Evolutionary conservation across 225 moss, liverwort and hornwort species (phyloP).

Genomic region (Asterella californica): DNA sequence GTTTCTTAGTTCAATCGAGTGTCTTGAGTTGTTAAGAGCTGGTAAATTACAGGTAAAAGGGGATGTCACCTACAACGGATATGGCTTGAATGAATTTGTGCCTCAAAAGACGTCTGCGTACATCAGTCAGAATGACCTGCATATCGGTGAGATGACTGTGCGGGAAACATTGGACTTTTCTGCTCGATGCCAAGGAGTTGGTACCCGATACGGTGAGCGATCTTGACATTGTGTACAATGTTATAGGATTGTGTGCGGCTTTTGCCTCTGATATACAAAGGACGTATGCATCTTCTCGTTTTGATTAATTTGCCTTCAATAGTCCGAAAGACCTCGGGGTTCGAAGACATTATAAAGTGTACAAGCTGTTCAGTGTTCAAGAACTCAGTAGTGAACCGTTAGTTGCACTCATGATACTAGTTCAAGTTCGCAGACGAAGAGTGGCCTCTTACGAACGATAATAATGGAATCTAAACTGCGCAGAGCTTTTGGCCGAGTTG

Average conservation of each 20-base stretch:
- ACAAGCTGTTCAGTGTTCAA: not conserved
- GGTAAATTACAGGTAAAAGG: slow-evolving; percentile 15
- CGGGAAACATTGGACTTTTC: slow-evolving; percentile 38
- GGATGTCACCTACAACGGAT: slow-evolving; percentile 33
- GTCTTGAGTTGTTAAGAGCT: not conserved
- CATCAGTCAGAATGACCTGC: slow-evolving; percentile 34
- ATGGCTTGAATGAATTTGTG: slow-evolving; percentile 32
- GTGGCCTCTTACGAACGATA: too few relatives aligned
- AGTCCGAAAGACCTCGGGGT: not conserved
- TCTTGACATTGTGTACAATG: not conserved
- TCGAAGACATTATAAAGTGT: not conserved
- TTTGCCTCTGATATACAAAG: too few relatives aligned
- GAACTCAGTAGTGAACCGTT: too few relatives aligned
- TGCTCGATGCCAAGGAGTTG: slow-evolving; percentile 38
- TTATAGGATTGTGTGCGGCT: too few relatives aligned
- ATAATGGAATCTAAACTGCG: too few relatives aligned
- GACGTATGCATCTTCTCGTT: too few relatives aligned
- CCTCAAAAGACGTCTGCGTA: slow-evolving; percentile 37
- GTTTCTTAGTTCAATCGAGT: not conserved
- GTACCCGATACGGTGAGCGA: slow-evolving; percentile 29
- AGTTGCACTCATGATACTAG: too few relatives aligned
- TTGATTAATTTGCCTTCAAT: too few relatives aligned
- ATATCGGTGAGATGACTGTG: slow-evolving; percentile 36
- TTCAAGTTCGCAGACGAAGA: too few relatives aligned
- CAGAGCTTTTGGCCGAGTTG: slow-evolving; percentile 69